Evolutionary conservation across 192 early-diverging fungal genomes (phyloP).

Genomic region (Coemansia sp.): DNA sequence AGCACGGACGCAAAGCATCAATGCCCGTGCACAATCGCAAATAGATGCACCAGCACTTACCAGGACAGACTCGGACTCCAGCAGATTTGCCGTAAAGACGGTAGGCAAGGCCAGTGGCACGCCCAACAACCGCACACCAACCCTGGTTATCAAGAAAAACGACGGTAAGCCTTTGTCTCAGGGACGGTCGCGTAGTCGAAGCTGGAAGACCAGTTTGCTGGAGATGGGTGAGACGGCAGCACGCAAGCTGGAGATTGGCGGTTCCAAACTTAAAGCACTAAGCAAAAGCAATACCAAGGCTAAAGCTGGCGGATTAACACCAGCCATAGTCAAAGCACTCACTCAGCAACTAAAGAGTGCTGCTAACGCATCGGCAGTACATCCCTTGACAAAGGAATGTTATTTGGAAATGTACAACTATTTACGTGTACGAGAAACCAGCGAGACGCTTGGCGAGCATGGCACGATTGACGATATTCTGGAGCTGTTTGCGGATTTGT

Average conservation of each 20-base stretch:
- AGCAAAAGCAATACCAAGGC: constrained; percentile 12
- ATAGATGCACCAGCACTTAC: constrained; percentile 6
- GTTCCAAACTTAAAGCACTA: constrained; percentile 24
- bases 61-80: not conserved
- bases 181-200: constrained; percentile 10
- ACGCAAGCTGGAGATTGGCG: constrained; percentile 40
- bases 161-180: not conserved
- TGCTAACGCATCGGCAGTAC: constrained; percentile 30
- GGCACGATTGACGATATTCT: constrained; percentile 45
- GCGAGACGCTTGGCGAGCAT: constrained; percentile 28
- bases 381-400: constrained; percentile 45
- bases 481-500: constrained; percentile 27
- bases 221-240: constrained; percentile 45
- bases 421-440: constrained; percentile 27
- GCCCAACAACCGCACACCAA: constrained; percentile 50
- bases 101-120: constrained; percentile 44
- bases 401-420: constrained; percentile 35
- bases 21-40: too few species aligned
- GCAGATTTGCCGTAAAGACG: constrained; percentile 30
- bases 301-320: constrained; percentile 24
- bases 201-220: constrained; percentile 42
- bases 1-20: constrained; percentile 29
- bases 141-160: constrained; percentile 21
- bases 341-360: constrained; percentile 41
- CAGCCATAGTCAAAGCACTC: constrained; percentile 38